A percentile compares a stretch with the other conserved stretches of the same genome.
phyloP scores from a whole-genome alignment of 257 asterid genomes.

The Penstemon eatonii region DNA sequence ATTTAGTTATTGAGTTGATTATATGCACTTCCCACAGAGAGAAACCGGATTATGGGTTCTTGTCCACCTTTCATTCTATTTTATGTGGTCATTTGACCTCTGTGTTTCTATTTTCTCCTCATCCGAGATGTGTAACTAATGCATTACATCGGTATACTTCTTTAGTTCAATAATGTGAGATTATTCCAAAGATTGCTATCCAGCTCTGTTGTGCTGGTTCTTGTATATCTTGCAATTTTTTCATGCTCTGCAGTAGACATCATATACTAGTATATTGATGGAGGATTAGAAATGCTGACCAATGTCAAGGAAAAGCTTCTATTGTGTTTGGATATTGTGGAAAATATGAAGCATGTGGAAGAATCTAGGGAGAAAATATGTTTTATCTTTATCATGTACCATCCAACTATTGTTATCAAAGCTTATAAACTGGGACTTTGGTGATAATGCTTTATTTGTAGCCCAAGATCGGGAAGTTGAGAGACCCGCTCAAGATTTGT shows the following conservation, averaged over 20 bases:
- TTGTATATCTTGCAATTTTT: neutral
- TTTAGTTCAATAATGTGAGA: neutral
- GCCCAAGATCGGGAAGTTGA: constrained; percentile 56
- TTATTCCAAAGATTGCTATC: neutral
- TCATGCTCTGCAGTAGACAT: constrained; percentile 17
- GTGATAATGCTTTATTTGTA: constrained; percentile 22
- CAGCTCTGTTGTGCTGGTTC: constrained; percentile 10
- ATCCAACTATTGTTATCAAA: constrained; percentile 9
- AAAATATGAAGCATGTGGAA: neutral
- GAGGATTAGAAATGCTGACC: neutral
- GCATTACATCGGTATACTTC: neutral
- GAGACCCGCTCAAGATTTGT: constrained; percentile 57
- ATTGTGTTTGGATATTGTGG: neutral
- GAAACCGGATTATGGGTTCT: neutral
- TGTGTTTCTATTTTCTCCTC: no score
- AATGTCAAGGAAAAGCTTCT: constrained; percentile 2
- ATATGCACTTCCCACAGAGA: constrained; percentile 12
- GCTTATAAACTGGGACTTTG: constrained; percentile 23
- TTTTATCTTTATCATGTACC: constrained; percentile 8
- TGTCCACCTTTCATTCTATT: neutral
- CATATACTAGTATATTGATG: constrained; percentile 2
- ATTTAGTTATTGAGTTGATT: neutral
- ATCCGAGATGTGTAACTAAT: no score
- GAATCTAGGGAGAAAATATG: neutral
- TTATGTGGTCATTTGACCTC: no score